Conservation (phyloP, 1,284 basidiomycete genomes). For the Fomitopsis schrenkii region DNA sequence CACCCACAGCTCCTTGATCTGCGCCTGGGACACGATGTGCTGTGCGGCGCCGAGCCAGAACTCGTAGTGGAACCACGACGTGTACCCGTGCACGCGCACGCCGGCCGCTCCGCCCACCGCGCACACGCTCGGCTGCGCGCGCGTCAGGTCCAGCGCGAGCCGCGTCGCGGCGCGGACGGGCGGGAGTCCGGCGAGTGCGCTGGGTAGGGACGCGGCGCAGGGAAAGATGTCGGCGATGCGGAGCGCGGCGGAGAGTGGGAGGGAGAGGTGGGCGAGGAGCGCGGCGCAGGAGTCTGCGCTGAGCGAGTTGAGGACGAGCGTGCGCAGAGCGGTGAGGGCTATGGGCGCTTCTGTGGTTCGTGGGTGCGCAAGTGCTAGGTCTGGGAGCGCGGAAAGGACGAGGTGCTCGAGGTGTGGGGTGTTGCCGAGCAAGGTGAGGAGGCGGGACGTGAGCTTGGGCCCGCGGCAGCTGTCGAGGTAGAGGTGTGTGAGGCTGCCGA, state of each 20-base stretch:
- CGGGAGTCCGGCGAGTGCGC: background rate
- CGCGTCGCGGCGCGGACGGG: background rate
- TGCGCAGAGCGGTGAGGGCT: background rate
- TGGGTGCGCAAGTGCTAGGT: background rate
- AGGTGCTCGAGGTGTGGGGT: background rate
- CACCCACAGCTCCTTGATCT: background rate
- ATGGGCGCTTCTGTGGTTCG: background rate
- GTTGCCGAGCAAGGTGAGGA: background rate
- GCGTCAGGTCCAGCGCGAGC: background rate
- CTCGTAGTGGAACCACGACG: background rate
- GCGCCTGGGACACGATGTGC: background rate
- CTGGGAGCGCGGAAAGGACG: background rate
- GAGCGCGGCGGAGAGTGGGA: background rate
- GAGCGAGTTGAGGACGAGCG: background rate
- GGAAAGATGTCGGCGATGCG: background rate
- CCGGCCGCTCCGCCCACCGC: background rate
- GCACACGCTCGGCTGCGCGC: background rate
- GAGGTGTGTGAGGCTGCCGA: background rate
- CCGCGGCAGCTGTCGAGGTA: background rate
- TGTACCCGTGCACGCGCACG: background rate
- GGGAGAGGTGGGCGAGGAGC: background rate
- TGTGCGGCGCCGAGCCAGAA: background rate
- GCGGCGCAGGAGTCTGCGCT: background rate
- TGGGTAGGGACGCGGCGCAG: background rate
- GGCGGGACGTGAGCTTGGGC: background rate